Evolutionary conservation across 192 early-diverging fungal genomes (phyloP), one percentile per base, ranked within the genome.

Genomic region (Spinellus fusiger): DNA sequence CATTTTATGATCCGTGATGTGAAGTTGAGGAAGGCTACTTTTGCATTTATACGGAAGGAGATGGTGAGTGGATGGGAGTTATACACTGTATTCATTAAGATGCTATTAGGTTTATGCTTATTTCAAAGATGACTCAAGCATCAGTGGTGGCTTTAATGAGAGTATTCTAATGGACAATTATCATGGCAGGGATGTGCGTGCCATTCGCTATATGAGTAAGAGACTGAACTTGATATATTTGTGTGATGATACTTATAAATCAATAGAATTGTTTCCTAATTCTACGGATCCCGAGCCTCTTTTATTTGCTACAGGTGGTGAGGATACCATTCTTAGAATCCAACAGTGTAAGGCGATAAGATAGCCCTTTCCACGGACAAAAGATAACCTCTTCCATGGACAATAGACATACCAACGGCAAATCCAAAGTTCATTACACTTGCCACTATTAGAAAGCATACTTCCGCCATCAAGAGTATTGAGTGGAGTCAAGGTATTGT

Each of bases 171-270:
- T 83, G 62, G 74, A 78, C 32, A 77, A 78, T n/a, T 70, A 64
- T 54, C 81, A 89, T 62, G 86, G 85, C 16, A 67, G 78, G 15
- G 88, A 90, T 48, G 80, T 81, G 15, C 72, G 87, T 12, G 78
- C 78, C 0, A 57, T 86, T 25, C 54, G 70, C 47, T 84, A 77
- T 59, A 44, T 85, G 23, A 46, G 65, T 73, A 56, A 56, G 54
- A 18, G 49, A 50, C 29, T 2, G 51, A 37, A 16, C 28, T 37
- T 22, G 13, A 12, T 16, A 49, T 12, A 16, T 46, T 22, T 20
- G 33, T 37, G 7, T 37, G 13, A 9, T 13, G 5, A 37, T 37
- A 5, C 13, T 9, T 37, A 37, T 37, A 37, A 9, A 37, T 37
- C 5, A 9, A 37, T 37, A 37, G 62, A 52, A 25, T 40, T 50